These are phyloP conservation scores for Neoscytalidium dimidiatum DNA, from an alignment of 2,329 filamentous ascomycete species.

Conservation along the genomic window DNA sequence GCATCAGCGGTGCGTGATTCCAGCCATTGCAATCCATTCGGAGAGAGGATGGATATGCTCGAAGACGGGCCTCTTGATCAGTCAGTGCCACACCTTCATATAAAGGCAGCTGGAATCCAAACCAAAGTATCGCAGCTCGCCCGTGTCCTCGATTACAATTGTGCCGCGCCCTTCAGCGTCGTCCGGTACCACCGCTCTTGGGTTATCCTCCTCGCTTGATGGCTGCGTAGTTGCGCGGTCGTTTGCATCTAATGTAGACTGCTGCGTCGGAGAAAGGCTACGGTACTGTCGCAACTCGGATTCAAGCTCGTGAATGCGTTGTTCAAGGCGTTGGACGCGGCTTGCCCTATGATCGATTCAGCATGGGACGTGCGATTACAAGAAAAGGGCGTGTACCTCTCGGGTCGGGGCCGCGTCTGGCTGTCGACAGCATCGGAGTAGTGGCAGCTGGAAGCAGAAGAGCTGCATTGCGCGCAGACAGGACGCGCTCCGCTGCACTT, in stretches of 20 bases:
- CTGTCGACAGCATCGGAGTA: neutral
- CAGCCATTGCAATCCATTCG: conserved; percentile 2
- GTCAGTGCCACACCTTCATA: neutral
- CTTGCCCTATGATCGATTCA: neutral
- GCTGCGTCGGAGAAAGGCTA: neutral
- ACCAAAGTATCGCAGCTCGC: conserved; percentile 15
- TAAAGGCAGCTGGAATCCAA: neutral
- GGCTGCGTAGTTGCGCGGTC: neutral
- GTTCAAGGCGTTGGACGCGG: neutral
- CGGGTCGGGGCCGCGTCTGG: neutral
- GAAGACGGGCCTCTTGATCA: conserved; percentile 7
- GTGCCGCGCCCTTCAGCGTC: neutral
- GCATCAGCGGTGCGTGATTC: conserved; percentile 6
- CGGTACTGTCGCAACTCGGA: neutral
- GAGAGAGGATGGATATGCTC: conserved; percentile 6
- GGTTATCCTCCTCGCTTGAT: neutral
- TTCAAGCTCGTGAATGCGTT: conserved; percentile 2
- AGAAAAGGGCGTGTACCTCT: neutral
- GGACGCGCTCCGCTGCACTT: conserved; percentile 9
- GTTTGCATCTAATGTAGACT: neutral
- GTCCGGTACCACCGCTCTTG: neutral
- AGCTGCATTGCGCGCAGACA: neutral
- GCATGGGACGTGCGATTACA: too few relatives aligned
- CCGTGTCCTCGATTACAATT: conserved; percentile 1
- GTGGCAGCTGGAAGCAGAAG: neutral